Conservation (phyloP, 768 basidiomycete species). For the Fomitopsis serialis region DNA sequence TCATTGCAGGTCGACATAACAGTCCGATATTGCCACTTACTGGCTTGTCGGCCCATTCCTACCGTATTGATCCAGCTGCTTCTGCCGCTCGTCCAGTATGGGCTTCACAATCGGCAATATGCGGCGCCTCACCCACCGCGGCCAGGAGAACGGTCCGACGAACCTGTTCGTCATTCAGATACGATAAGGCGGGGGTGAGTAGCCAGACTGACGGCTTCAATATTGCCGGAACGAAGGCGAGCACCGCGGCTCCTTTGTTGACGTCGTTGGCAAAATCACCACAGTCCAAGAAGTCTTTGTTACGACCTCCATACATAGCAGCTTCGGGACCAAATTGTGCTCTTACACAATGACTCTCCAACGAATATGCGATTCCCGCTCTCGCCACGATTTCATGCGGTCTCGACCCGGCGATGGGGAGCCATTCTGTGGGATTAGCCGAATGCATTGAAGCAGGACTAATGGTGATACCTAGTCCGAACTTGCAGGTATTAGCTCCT, state of each 20-base stretch:
- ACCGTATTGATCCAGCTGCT: conserved; percentile 7
- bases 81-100: conserved; percentile 9
- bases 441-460: too few relatives aligned
- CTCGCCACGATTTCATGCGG: conserved; percentile 33
- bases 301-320: conserved; percentile 27
- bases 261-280: conserved; percentile 27
- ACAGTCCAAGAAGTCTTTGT: conserved; percentile 31
- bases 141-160: not conserved
- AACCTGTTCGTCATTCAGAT: not conserved
- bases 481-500: conserved; percentile 26
- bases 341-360: conserved; percentile 42
- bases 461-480: too few relatives aligned
- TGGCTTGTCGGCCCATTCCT: conserved; percentile 12
- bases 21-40: not conserved
- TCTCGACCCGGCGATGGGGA: conserved; percentile 20
- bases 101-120: conserved; percentile 5
- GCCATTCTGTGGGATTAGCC: too few relatives aligned
- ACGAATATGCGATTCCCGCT: conserved; percentile 42
- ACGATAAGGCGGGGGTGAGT: not conserved
- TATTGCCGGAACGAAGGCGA: conserved; percentile 27
- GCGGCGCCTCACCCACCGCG: not conserved
- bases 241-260: conserved; percentile 9
- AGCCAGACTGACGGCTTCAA: conserved; percentile 23
- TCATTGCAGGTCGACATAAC: not conserved
- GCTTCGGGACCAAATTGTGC: not conserved